Conservation (phyloP, 441 rosid species). For the Brassica balearica region DNA sequence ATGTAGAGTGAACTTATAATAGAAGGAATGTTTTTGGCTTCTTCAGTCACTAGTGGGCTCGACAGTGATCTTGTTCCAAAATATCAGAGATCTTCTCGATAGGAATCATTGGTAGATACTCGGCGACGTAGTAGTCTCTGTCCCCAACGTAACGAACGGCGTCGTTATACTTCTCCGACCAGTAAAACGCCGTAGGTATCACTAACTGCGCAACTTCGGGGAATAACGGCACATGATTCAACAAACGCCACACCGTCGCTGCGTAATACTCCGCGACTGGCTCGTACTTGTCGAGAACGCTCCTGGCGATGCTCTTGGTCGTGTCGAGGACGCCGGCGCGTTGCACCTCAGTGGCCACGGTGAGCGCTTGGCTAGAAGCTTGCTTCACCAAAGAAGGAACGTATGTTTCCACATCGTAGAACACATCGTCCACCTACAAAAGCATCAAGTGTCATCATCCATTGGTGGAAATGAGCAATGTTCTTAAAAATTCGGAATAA, state of each 20-base stretch:
- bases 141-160: slow-evolving; percentile 46
- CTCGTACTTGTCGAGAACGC: slow-evolving; percentile 49
- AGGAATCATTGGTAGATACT: slow-evolving; percentile 59
- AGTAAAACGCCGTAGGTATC: slow-evolving; percentile 56
- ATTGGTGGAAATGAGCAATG: not conserved
- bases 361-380: slow-evolving; percentile 55
- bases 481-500: not conserved
- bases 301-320: slow-evolving; percentile 47
- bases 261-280: slow-evolving; percentile 58
- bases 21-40: not conserved
- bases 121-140: slow-evolving; percentile 48
- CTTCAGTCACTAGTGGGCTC: slow-evolving; percentile 30
- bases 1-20: not conserved
- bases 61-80: slow-evolving; percentile 45
- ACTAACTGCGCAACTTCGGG: slow-evolving; percentile 53
- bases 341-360: slow-evolving; percentile 59
- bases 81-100: slow-evolving; percentile 53
- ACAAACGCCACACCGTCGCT: slow-evolving; percentile 50
- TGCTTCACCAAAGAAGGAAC: slow-evolving; percentile 62
- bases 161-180: slow-evolving; percentile 65
- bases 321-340: slow-evolving; percentile 54
- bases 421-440: slow-evolving; percentile 56
- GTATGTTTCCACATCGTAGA: slow-evolving; percentile 51
- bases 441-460: slow-evolving; percentile 7
- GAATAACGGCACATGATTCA: slow-evolving; percentile 53